These are phyloP conservation scores for Cladosporium sphaerospermum DNA, from an alignment of 2,329 filamentous ascomycete genomes.

Conservation along the genomic window DNA sequence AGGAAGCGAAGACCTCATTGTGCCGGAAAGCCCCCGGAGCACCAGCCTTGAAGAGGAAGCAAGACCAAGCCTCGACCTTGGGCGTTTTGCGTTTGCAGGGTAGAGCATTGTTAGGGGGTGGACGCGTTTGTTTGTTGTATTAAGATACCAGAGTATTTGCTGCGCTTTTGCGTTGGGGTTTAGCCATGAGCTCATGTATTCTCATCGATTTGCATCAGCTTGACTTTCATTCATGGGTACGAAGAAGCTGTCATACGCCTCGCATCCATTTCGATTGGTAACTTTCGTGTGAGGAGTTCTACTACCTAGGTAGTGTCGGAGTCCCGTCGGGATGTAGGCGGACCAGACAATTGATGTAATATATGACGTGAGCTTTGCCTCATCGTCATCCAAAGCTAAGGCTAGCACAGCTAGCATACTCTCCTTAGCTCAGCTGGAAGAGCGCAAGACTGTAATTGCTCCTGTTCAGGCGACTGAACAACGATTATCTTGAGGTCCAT, in stretches of 20 bases:
- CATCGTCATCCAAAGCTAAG: background rate
- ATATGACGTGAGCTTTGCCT: no score
- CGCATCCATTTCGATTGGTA: no score
- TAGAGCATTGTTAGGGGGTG: background rate
- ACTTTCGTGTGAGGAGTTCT: no score
- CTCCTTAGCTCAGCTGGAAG: conserved; percentile 10
- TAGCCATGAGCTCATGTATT: no score
- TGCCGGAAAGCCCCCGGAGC: conserved; percentile 36
- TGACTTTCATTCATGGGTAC: no score
- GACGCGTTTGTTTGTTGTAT: background rate
- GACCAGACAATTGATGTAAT: no score
- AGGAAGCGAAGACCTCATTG: conserved; percentile 43
- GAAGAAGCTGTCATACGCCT: no score
- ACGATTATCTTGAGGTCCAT: conserved; percentile 2
- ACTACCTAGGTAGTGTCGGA: no score
- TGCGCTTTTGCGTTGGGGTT: background rate
- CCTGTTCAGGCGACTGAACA: background rate
- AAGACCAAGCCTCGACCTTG: background rate
- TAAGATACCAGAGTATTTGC: background rate
- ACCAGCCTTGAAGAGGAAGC: background rate
- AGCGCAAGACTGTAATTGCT: background rate
- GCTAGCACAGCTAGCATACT: background rate
- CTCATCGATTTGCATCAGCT: no score
- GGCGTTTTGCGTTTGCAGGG: conserved; percentile 4
- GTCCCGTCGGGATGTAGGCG: no score